Evolutionary conservation across 2,329 filamentous ascomycete genomes (phyloP), one percentile per base, ranked within the genome.

Genomic region (Alternaria tenuissima): DNA sequence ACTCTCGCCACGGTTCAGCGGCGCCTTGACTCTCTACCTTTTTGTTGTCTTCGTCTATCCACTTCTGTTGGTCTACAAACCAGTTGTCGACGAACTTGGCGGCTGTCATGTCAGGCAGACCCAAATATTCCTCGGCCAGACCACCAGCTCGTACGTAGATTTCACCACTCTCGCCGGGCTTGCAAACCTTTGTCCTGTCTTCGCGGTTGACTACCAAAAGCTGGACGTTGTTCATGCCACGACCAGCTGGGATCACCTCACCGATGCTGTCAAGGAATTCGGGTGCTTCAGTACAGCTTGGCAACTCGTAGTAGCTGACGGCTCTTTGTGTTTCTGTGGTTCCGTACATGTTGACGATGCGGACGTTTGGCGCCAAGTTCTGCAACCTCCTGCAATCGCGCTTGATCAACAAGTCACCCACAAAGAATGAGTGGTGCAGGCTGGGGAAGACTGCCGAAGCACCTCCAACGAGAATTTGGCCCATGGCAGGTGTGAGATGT

Each of bases 401-500:
- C 74, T 89, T 96, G 64, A 93, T 96, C 48, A 98, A 79, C 34
- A 97, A 84, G 73, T 98, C 94, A 32, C 95, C 95, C 1, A 98
- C 94, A 64, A 94, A 98, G 83, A 98, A 94, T 18, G 89, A 93
- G 58, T 88, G 84, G 59, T 90, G 85, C n/a, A 98, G 83, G 12
- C 86, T 84, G 1, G 92, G 90, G 72, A 97, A 96, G 66, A 91
- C 79, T 0, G 92, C 89, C 3, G 82, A 89, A 24, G 93, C 91
- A 67, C 91, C 92, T 43, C 93, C 94, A n/a, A 94, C 89, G 2
- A 98, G 82, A 62, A 98, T 95, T 70, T 97, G 92, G 56, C 94
- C 94, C 94, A 98, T 97, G 58, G 95, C 95, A 9, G 95, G 95
- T 1, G 95, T 99, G 39, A 98, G 81, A 79, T 98, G 95, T 12